Base-by-base conservation (phyloP, 164 flowering plant species). In the Paratinospora sagittata region DNA sequence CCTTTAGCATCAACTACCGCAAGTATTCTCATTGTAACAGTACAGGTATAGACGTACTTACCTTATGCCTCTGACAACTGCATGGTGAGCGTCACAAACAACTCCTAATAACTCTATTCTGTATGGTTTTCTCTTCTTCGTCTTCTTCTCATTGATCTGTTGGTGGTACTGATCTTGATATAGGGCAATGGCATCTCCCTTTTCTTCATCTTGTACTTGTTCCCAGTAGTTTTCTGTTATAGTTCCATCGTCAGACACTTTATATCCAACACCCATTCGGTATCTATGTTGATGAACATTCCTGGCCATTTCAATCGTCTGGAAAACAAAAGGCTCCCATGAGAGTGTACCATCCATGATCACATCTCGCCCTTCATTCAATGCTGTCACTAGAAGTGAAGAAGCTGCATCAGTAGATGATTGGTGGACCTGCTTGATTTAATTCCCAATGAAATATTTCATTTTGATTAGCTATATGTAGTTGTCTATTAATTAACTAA, bases 1-100 rank as follows among this genome's bases (percentile, higher is more conserved):
- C 0, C 4, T 30, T 30, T 4, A 30, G 4, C 34, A 30, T 30
- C 34, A 30, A 30, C 34, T 30, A 30, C 34, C 4, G 34, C 34
- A 30, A 1, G 34, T 30, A 30, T 30, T 30, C 34, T 30, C 34
- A 30, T 4, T 30, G 34, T 1, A 30, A 30, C 34, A 30, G n/a
- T 30, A 30, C 4, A 30, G 2, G 34, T 30, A 30, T 30, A 30
- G 2, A 21, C 17, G 1, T 55, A 33, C 27, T 14, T 82, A 89
- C 98, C 98, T 92, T 41, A 95, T 89, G 57, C 97, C 99, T 82
- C 99, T 83, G 47, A 86, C 88, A 33, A 92, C 96, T 30, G 99
- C 99, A 12, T 92, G 75, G 77, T 89, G 85, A 30, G 97, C 81
- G 79, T 95, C 99, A 72, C 98, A 92, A 43, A 91, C 84, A 39